phyloP scores from a whole-genome alignment of 805 yeast species.

The Huiozyma naganishii region DNA sequence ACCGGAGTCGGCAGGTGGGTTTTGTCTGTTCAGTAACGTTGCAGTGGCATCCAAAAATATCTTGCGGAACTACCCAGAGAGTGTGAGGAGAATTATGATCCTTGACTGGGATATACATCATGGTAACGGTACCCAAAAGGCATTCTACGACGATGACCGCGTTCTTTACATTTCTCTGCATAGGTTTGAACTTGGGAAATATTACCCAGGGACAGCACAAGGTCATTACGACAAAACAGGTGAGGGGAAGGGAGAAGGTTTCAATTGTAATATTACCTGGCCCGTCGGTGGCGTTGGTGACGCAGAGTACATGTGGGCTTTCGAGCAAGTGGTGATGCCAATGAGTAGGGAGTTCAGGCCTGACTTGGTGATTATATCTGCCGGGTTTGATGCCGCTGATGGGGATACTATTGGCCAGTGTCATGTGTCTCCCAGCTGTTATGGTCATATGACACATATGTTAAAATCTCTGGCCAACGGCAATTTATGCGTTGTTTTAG shows the following conservation, averaged over 20 bases:
- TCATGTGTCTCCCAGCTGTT: constrained; percentile 89
- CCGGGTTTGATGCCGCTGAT: constrained; percentile 98
- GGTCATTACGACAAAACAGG: constrained; percentile 80
- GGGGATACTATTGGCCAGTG: constrained; percentile 97
- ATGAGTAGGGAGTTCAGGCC: constrained; percentile 83
- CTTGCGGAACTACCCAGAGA: constrained; percentile 73
- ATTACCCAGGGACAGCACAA: constrained; percentile 86
- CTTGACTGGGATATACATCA: constrained; percentile 99
- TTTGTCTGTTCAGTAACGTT: constrained; percentile 90
- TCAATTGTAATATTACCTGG: constrained; percentile 89
- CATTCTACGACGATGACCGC: constrained; percentile 79
- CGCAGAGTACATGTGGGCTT: constrained; percentile 90
- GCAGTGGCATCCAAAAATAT: constrained; percentile 92
- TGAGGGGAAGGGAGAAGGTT: constrained; percentile 78
- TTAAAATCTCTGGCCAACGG: constrained; percentile 83
- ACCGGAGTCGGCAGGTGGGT: constrained; percentile 94
- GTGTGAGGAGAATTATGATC: constrained; percentile 71
- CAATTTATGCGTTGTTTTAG: constrained; percentile 76
- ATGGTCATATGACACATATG: constrained; percentile 92
- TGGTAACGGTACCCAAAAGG: constrained; percentile 96
- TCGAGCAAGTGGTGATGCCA: constrained; percentile 77
- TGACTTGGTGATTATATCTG: constrained; percentile 81
- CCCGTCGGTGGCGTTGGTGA: constrained; percentile 84
- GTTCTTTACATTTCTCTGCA: constrained; percentile 88
- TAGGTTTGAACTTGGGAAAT: constrained; percentile 82